These are phyloP conservation scores for Wallacemonas sp. DNA, from an alignment of 208 protist genomes.

Conservation along the genomic window DNA sequence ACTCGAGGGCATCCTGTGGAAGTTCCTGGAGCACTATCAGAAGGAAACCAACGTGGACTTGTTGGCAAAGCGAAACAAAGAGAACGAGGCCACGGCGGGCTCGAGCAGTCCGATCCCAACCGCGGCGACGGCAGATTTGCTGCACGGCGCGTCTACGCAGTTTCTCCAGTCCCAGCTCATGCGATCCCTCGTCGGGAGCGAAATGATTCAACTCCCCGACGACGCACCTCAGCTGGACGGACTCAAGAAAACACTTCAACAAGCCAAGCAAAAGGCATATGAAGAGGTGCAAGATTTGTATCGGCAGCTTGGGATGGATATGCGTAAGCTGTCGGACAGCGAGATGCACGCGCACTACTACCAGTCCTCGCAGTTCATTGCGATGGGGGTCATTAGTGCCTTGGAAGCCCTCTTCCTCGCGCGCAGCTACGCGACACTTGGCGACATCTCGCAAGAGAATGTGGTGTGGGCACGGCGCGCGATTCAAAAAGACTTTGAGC, in stretches of 20 bases:
- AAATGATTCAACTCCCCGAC: conserved; percentile 80
- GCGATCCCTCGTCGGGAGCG: conserved; percentile 58
- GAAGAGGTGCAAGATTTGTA: conserved; percentile 69
- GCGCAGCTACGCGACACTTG: conserved; percentile 70
- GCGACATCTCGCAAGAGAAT: conserved; percentile 61
- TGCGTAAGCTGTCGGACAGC: conserved; percentile 56
- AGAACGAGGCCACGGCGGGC: conserved; percentile 3
- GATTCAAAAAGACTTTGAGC: conserved; percentile 65
- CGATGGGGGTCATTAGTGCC: conserved; percentile 53
- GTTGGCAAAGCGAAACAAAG: conserved; percentile 36
- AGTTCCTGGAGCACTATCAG: conserved; percentile 88
- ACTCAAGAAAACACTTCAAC: conserved; percentile 70
- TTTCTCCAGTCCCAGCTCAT: conserved; percentile 79
- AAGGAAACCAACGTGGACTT: conserved; percentile 85
- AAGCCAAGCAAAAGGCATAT: conserved; percentile 82
- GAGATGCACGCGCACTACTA: conserved; percentile 76
- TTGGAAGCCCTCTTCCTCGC: conserved; percentile 81
- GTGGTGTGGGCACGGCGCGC: conserved; percentile 60
- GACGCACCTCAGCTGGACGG: conserved; percentile 78
- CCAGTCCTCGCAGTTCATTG: conserved; percentile 58
- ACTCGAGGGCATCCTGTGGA: conserved; percentile 69
- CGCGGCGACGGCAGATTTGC: conserved; percentile 67
- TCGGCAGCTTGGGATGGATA: conserved; percentile 69
- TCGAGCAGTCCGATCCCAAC: conserved; percentile 45
- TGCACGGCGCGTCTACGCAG: conserved; percentile 69